Conservation (phyloP, 1,139 yeast species). For the Geotrichum reessii region DNA sequence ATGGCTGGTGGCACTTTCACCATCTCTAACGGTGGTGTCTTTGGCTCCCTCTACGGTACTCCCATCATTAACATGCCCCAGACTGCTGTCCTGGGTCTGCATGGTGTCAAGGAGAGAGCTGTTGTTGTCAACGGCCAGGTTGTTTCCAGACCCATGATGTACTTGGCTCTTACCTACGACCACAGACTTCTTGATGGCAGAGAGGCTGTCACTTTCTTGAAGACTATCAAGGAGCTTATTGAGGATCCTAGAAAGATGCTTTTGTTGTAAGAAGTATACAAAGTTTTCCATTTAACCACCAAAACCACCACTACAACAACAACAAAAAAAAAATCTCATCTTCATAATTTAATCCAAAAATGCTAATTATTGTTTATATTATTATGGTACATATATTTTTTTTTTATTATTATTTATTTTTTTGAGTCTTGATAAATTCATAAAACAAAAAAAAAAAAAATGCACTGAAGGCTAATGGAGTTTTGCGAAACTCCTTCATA, state of each 20-base stretch:
- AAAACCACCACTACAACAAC: background rate
- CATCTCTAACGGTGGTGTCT: slow-evolving; percentile 98
- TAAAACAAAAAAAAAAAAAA: background rate
- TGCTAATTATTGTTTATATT: background rate
- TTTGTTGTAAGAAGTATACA: slow-evolving; percentile 53
- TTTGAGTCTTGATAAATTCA: too few species aligned
- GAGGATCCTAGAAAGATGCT: slow-evolving; percentile 99
- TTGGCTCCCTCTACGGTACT: slow-evolving; percentile 96
- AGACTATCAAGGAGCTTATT: slow-evolving; percentile 90
- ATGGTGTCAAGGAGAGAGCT: slow-evolving; percentile 96
- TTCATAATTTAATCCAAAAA: background rate
- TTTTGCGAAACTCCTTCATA: too few species aligned
- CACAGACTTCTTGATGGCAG: slow-evolving; percentile 98
- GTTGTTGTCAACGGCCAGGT: slow-evolving; percentile 94
- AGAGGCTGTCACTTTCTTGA: slow-evolving; percentile 96
- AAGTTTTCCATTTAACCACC: background rate
- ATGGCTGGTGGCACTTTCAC: slow-evolving; percentile 99
- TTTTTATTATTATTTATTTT: too few species aligned
- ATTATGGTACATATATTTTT: too few species aligned
- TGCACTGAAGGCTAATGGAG: background rate
- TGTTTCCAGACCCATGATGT: slow-evolving; percentile 99
- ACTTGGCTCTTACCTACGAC: slow-evolving; percentile 95
- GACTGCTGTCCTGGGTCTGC: slow-evolving; percentile 95
- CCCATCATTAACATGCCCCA: slow-evolving; percentile 98
- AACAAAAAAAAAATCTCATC: background rate